Conservation (phyloP, 2,329 filamentous ascomycete species). For the Pseudogymnoascus sp. region DNA sequence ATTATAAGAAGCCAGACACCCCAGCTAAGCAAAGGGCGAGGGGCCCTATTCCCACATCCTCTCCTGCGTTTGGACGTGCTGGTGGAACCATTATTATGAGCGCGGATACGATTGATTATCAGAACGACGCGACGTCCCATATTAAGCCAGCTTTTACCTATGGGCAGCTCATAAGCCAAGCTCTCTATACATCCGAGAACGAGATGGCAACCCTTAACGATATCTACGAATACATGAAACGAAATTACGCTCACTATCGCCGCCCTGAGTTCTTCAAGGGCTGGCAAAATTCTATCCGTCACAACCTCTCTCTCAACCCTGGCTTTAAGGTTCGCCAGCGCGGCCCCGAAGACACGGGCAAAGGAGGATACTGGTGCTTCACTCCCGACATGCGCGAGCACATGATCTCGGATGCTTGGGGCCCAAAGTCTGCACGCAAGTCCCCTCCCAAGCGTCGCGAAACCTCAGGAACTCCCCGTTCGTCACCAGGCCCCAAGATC, state of each 20-base stretch:
- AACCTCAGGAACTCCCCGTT: not conserved
- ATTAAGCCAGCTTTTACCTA: conserved; percentile 96
- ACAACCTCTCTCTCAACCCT: conserved; percentile 92
- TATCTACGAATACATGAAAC: conserved; percentile 90
- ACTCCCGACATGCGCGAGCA: conserved; percentile 75
- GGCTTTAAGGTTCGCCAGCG: conserved; percentile 88
- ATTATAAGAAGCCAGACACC: conserved; percentile 52
- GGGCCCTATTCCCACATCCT: conserved; percentile 17
- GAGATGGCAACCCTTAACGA: conserved; percentile 84
- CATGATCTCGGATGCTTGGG: conserved; percentile 63
- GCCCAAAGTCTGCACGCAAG: conserved; percentile 10
- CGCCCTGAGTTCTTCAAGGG: conserved; percentile 63
- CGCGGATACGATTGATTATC: conserved; percentile 57
- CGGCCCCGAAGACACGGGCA: conserved; percentile 88
- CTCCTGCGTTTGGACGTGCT: conserved; percentile 21
- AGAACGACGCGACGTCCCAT: conserved; percentile 74
- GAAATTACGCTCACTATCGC: conserved; percentile 87
- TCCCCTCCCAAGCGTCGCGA: not conserved
- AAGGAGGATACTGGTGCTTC: conserved; percentile 99
- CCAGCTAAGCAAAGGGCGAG: conserved; percentile 31
- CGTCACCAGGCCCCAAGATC: not conserved
- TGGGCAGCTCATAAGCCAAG: conserved; percentile 92
- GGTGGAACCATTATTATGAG: conserved; percentile 39
- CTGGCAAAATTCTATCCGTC: conserved; percentile 98
- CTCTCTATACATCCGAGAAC: conserved; percentile 77